phyloP scores from a whole-genome alignment of 306 rosid species.

The Prunus salicina region DNA sequence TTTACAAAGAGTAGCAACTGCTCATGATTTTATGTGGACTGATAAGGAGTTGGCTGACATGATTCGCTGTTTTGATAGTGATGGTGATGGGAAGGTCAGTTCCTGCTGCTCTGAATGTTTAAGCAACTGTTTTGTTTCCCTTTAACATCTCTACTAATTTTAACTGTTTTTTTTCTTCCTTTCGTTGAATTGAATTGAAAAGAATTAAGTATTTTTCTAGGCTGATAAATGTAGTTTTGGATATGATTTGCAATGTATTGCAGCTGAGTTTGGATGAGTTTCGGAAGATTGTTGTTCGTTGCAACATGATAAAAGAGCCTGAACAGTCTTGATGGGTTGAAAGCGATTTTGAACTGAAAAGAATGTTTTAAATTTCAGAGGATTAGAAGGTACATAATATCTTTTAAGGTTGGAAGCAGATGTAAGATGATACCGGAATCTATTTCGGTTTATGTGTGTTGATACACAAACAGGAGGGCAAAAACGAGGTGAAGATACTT shows the following conservation, averaged over 20 bases:
- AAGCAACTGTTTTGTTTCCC: background rate
- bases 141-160: background rate
- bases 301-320: slow-evolving; percentile 64
- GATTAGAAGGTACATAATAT: background rate
- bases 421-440: background rate
- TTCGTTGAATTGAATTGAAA: too few species aligned
- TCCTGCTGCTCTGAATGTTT: background rate
- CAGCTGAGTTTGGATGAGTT: slow-evolving; percentile 83
- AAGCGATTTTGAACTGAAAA: background rate
- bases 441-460: too few species aligned
- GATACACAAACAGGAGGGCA: too few species aligned
- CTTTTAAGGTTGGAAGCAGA: background rate
- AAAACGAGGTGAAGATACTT: too few species aligned
- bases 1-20: slow-evolving; percentile 58
- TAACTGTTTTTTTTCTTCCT: background rate
- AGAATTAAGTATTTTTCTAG: background rate
- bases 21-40: slow-evolving; percentile 82
- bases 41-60: slow-evolving; percentile 65
- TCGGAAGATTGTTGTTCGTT: slow-evolving; percentile 66
- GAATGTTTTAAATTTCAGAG: background rate
- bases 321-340: slow-evolving; percentile 28
- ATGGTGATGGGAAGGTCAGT: slow-evolving; percentile 75
- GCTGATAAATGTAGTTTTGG: background rate
- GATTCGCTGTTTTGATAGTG: slow-evolving; percentile 76
- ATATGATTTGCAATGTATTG: slow-evolving; percentile 12